Base-by-base conservation (phyloP, 306 rosid species). In the Corylus heterophylla region DNA sequence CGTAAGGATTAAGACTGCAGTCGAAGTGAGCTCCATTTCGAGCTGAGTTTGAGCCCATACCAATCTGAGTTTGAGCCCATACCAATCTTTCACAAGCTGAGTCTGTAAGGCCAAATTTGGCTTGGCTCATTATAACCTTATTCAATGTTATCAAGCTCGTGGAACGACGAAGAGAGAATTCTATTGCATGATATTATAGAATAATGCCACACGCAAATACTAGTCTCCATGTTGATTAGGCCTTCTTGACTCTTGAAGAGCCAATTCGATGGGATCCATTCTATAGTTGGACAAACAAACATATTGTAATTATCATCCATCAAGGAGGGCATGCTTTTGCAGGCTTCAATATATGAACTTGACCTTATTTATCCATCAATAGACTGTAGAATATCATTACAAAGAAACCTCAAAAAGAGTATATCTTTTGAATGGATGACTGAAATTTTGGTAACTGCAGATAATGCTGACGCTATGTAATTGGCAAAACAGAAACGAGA, bases 321-420 rank as follows among this genome's bases (percentile, higher is more conserved):
- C 6, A 18, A 67, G 7, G 47, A 17, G 12, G 12, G 42, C 17
- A n/a, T 66, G 50, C 71, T 37, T 39, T 17, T 39, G 71, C 27
- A 39, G 14, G 27, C 18, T n/a, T 18, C 10, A 8, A 47, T 66
- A 47, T n/a, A 22, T 12, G 27, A 71, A 31, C 18, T 12, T 25
- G 51, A 49, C 29, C 61, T 74, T 47, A 75, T 56, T 74, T 61
- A 62, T 70, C 27, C 62, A 16, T 59, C 69, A 59, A 68, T 9
- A 73, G 14, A 54, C 35, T 67, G 61, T 76, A 75, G 35, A 42
- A 58, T 68, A 59, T 69, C 73, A 18, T 72, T 45, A 56, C 49
- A 49, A 49, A 63, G 45, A 67, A 67, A 9, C 51, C 72, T 18
- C 51, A 8, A 37, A 59, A 8, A 31, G 48, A 67, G 49, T 45